Conservation (phyloP, 139 green algal species). For the Coelastrella sp. region DNA sequence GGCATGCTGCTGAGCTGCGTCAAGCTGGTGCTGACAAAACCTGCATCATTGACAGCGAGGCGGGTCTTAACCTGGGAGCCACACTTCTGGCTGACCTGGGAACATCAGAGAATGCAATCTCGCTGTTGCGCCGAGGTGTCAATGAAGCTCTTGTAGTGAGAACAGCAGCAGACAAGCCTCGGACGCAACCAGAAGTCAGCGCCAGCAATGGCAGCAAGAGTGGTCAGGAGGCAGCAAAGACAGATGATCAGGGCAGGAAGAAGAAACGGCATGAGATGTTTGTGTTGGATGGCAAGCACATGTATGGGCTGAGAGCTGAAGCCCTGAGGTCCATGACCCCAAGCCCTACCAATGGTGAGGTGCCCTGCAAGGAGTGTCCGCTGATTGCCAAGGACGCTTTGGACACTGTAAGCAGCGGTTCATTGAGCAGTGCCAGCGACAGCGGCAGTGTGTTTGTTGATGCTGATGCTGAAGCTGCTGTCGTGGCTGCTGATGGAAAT, state of each 20-base stretch:
- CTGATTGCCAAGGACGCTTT: neutral
- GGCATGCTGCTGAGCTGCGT: slow-evolving; percentile 83
- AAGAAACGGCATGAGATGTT: slow-evolving; percentile 47
- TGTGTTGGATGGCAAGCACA: slow-evolving; percentile 34
- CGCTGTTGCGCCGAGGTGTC: slow-evolving; percentile 54
- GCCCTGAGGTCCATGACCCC: neutral
- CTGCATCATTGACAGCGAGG: slow-evolving; percentile 72
- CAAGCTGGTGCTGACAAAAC: slow-evolving; percentile 77
- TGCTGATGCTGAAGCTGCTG: neutral
- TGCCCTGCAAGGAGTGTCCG: slow-evolving; percentile 33
- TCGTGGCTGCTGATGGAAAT: neutral
- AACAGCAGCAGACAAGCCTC: neutral
- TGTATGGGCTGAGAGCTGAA: slow-evolving; percentile 19
- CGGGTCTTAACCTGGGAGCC: slow-evolving; percentile 74
- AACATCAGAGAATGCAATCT: slow-evolving; percentile 23
- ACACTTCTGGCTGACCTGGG: slow-evolving; percentile 68
- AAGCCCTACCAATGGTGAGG: neutral
- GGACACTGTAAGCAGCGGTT: neutral
- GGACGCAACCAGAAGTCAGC: too few species aligned
- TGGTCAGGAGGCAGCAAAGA: neutral
- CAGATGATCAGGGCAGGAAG: neutral
- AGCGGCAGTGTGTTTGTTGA: neutral
- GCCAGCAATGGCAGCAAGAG: neutral
- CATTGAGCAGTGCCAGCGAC: neutral
- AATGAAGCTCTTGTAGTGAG: slow-evolving; percentile 52